phyloP scores from a whole-genome alignment of 2,329 filamentous ascomycete species.

The Metarhizium rileyi region DNA sequence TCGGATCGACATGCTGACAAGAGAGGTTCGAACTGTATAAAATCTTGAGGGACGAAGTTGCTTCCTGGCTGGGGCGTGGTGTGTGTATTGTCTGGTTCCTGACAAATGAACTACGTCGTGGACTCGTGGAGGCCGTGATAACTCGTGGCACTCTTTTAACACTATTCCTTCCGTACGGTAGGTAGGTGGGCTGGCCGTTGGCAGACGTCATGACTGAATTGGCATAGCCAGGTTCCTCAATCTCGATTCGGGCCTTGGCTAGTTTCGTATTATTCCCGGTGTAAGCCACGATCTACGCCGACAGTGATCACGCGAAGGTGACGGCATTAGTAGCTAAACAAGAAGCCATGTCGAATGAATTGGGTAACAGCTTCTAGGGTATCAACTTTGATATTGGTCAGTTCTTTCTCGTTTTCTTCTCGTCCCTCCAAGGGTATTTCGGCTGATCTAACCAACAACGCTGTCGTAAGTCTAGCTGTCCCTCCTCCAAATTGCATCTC shows the following conservation, averaged over 20 bases:
- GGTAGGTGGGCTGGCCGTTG: too few species aligned
- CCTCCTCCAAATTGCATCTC: neutral
- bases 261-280: neutral
- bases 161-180: too few species aligned
- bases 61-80: neutral
- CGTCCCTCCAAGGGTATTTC: neutral
- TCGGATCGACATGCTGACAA: constrained; percentile 11
- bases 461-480: neutral
- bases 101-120: too few species aligned
- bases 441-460: neutral
- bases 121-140: neutral
- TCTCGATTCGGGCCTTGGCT: neutral
- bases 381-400: constrained; percentile 10
- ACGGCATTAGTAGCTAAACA: too few species aligned
- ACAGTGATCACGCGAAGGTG: too few species aligned
- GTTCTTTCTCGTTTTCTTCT: neutral
- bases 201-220: neutral
- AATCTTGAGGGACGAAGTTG: neutral
- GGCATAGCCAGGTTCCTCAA: neutral
- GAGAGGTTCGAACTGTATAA: neutral
- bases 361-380: constrained; percentile 25
- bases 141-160: neutral
- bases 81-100: neutral
- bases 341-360: constrained; percentile 16
- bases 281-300: neutral